Evolutionary conservation across 805 yeast species (phyloP), one percentile per base, ranked within the genome.

Genomic region (Nakazawaea molendinolei): DNA sequence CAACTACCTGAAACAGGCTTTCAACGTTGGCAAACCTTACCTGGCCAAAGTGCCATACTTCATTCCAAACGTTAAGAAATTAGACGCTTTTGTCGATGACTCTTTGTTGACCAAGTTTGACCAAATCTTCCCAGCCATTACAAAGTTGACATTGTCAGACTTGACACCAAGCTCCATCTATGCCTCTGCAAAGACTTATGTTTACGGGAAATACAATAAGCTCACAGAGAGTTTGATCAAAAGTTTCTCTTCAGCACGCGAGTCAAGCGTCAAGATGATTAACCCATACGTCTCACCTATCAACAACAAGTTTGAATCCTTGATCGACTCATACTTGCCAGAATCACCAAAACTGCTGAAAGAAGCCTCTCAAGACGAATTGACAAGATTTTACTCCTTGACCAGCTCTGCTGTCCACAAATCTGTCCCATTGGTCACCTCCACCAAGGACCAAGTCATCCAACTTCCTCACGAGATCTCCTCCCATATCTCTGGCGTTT

Each of bases 401-500:
- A 35, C 52, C 3, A 24, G 39, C 13, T 44, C 50, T n/a, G 56
- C 60, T 8, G 51, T 47, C 40, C 36, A 43, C 10, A 53, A 60
- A 36, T 45, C 56, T 10, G 18, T 42, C 8, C 56, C 58, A 5
- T 36, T 51, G n/a, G 54, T 59, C 12, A 13, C 35, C 8, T 33
- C 37, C 1, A 33, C 36, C 18, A 30, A 29, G 15, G 38, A 34
- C 14, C 44, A 41, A 27, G 27, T 44, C 14, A 19, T 35, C 16
- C 29, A 36, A 15, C 16, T 42, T 13, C 46, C 45, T 14, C 33
- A 41, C 16, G 48, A 44, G 24, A 56, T 52, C 16, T 4, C 61
- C 8, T 42, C 49, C 2, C 61, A 61, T 38, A 56, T 60, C 22
- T 33, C 48, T n/a, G 46, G 46, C 15, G 51, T 53, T 19, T 62